Evolutionary conservation across 495 filamentous ascomycete genomes (phyloP).

Genomic region (Tuber umbilicatum): DNA sequence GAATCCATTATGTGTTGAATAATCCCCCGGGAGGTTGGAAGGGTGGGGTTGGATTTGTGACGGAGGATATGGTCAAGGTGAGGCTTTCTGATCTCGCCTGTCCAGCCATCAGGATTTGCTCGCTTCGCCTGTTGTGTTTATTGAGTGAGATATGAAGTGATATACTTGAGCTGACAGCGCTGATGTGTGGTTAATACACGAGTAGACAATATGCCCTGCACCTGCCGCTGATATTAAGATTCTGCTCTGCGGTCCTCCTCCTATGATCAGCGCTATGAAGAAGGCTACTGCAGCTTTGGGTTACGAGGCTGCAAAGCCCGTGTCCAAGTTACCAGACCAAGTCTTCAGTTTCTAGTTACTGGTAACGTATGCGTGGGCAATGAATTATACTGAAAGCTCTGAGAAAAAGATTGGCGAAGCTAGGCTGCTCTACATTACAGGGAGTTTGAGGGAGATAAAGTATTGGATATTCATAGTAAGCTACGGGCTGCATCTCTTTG

Average conservation of each 20-base stretch:
- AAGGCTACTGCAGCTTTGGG: constrained; percentile 82
- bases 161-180: background rate
- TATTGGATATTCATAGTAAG: background rate
- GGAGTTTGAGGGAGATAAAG: background rate
- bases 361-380: background rate
- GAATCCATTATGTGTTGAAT: constrained; percentile 88
- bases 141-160: background rate
- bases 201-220: constrained; percentile 68
- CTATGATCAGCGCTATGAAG: constrained; percentile 97
- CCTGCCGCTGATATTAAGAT: constrained; percentile 84
- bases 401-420: background rate
- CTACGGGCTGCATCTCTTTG: background rate
- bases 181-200: constrained; percentile 8
- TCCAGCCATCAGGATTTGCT: constrained; percentile 9
- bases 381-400: background rate
- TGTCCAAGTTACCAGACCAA: constrained; percentile 95
- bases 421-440: background rate
- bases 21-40: constrained; percentile 86
- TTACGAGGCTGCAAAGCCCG: constrained; percentile 80
- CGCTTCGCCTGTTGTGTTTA: background rate
- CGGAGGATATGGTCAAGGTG: constrained; percentile 88
- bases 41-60: constrained; percentile 88
- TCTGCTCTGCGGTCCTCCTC: constrained; percentile 86
- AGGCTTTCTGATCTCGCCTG: background rate
- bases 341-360: constrained; percentile 81